Evolutionary conservation across 169 alveolate species (phyloP).

Genomic region (Cryptosporidium muris): DNA sequence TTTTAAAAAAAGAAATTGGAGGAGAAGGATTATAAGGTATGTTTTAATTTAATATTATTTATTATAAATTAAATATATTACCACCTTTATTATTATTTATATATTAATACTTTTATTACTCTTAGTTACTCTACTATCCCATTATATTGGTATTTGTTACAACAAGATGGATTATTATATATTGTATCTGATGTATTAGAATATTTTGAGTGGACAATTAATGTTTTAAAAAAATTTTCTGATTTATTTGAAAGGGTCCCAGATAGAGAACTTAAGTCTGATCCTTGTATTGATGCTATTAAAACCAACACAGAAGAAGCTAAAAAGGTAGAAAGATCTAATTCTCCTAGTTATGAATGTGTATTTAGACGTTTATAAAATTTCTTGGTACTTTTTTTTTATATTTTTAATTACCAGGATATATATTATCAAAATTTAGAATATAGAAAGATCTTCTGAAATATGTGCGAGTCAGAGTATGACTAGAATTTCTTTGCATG

Average conservation of each 20-base stretch:
- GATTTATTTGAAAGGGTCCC: constrained; percentile 74
- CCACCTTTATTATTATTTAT: neutral
- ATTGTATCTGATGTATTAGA: constrained; percentile 86
- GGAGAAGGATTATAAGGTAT: constrained; percentile 85
- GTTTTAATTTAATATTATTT: neutral
- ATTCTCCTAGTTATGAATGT: constrained; percentile 72
- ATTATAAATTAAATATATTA: neutral
- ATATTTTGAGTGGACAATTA: constrained; percentile 80
- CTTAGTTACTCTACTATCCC: constrained; percentile 59
- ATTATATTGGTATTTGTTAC: constrained; percentile 75
- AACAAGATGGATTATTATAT: constrained; percentile 61
- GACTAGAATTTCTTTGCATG: constrained; percentile 14
- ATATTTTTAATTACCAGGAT: neutral
- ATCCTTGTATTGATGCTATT: constrained; percentile 73
- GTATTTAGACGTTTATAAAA: constrained; percentile 49
- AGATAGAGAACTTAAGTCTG: constrained; percentile 57
- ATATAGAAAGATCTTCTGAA: neutral
- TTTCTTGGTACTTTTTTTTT: neutral
- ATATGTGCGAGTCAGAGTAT: neutral
- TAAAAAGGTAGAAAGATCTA: constrained; percentile 72
- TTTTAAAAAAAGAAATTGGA: constrained; percentile 86
- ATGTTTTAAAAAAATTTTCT: constrained; percentile 73
- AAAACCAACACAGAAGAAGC: constrained; percentile 76
- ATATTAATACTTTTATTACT: neutral
- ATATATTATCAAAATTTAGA: neutral